These are phyloP conservation scores for Sporothrix variecibatus DNA, from an alignment of 2,329 filamentous ascomycete genomes.

Conservation along the genomic window DNA sequence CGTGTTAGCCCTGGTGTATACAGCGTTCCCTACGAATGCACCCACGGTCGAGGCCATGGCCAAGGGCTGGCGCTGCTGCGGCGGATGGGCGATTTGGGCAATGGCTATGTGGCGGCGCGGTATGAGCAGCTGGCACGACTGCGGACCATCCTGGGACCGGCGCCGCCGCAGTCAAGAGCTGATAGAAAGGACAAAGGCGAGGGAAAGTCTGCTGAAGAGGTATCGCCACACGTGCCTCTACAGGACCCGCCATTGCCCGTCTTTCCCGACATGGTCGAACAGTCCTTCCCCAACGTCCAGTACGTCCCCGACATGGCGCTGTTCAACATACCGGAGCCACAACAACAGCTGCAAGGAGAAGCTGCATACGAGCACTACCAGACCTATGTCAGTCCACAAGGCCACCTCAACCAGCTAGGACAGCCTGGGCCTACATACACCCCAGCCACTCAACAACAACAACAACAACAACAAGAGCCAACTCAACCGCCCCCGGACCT, in stretches of 20 bases:
- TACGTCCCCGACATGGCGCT: background rate
- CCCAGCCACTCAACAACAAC: background rate
- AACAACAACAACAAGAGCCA: background rate
- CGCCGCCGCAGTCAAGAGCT: background rate
- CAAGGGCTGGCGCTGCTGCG: slow-evolving; percentile 49
- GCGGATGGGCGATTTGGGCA: slow-evolving; percentile 55
- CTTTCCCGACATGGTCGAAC: background rate
- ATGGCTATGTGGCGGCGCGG: slow-evolving; percentile 48
- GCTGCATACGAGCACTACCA: no score
- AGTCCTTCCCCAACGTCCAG: background rate
- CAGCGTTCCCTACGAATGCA: slow-evolving; percentile 51
- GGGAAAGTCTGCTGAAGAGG: no score
- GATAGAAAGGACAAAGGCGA: background rate
- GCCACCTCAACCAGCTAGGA: background rate
- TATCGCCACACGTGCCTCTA: background rate
- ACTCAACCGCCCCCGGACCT: background rate
- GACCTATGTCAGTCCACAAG: background rate
- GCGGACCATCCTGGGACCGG: slow-evolving; percentile 24
- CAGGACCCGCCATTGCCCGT: background rate
- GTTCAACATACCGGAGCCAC: background rate
- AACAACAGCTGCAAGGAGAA: background rate
- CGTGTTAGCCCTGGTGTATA: slow-evolving; percentile 57
- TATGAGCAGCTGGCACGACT: slow-evolving; percentile 37
- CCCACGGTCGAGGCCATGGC: slow-evolving; percentile 45
- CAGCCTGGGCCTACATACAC: background rate